Conservation (phyloP, 1,284 basidiomycete genomes). For the Mycena sp. region DNA sequence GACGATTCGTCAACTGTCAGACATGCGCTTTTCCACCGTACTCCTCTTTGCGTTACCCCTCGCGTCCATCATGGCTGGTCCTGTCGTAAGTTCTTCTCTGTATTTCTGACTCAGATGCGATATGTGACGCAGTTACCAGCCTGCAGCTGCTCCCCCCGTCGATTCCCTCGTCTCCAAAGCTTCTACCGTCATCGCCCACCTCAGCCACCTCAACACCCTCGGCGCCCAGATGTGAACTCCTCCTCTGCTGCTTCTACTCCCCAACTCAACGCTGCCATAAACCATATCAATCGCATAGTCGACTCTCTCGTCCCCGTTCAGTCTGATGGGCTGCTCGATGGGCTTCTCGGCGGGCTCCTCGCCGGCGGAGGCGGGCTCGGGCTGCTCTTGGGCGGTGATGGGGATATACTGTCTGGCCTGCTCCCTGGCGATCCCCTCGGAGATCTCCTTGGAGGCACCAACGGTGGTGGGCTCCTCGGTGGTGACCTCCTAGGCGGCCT, state of each 20-base stretch:
- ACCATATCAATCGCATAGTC: constrained; percentile 10
- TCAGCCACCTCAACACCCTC: constrained; percentile 8
- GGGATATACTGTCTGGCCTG: no score
- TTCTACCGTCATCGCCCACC: neutral
- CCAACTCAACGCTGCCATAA: neutral
- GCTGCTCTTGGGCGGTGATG: neutral
- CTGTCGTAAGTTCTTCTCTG: neutral
- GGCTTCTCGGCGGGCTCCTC: neutral
- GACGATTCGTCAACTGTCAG: no score
- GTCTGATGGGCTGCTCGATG: neutral
- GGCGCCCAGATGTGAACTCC: constrained; percentile 5
- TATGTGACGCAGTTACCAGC: neutral
- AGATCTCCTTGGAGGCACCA: constrained; percentile 5
- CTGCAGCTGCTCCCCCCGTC: neutral
- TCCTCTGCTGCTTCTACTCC: constrained; percentile 2
- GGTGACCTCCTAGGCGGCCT: constrained; percentile 12
- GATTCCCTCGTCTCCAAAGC: constrained; percentile 2
- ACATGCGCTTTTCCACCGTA: constrained; percentile 22
- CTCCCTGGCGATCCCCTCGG: neutral
- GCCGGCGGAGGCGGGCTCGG: neutral
- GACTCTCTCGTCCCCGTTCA: constrained; percentile 7
- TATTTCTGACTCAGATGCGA: neutral
- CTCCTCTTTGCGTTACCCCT: constrained; percentile 16
- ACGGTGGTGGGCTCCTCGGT: constrained; percentile 10
- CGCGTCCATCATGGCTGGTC: constrained; percentile 11